phyloP scores from a whole-genome alignment of 2,329 filamentous ascomycete species.

The Phaeosphaeriaceae sp. region DNA sequence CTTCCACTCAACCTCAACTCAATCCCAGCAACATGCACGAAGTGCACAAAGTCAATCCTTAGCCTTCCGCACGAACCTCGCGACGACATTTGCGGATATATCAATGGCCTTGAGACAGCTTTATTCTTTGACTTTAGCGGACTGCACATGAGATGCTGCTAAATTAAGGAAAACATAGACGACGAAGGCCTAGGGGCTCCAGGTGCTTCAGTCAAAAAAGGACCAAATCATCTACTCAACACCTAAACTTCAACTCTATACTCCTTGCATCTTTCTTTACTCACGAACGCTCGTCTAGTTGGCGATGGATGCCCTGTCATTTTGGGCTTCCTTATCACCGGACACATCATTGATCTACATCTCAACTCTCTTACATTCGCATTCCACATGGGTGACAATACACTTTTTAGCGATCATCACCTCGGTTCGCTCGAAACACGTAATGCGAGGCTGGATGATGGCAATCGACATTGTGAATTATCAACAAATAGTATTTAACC shows the following conservation, averaged over 20 bases:
- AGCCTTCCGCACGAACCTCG: not conserved
- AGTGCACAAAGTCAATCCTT: not conserved
- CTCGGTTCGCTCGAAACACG: not conserved
- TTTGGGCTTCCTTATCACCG: not conserved
- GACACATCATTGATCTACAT: not conserved
- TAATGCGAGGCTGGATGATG: not conserved
- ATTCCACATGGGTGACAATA: not conserved
- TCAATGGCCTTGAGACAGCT: not conserved
- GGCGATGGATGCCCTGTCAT: too few relatives aligned
- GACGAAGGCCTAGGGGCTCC: not conserved
- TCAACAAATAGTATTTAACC: too few relatives aligned
- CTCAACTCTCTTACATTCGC: not conserved
- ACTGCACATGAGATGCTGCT: not conserved
- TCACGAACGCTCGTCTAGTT: too few relatives aligned
- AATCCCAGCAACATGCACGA: not conserved
- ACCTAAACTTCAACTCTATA: not conserved
- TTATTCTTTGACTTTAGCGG: not conserved
- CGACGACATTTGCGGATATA: not conserved
- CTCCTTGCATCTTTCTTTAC: not conserved
- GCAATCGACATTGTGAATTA: not conserved
- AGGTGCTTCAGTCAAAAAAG: not conserved
- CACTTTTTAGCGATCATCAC: not conserved
- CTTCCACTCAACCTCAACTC: not conserved
- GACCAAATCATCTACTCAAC: not conserved
- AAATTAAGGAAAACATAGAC: not conserved